Base-by-base conservation (phyloP, 2,329 filamentous ascomycete species). In the Pochonia chlamydosporia region DNA sequence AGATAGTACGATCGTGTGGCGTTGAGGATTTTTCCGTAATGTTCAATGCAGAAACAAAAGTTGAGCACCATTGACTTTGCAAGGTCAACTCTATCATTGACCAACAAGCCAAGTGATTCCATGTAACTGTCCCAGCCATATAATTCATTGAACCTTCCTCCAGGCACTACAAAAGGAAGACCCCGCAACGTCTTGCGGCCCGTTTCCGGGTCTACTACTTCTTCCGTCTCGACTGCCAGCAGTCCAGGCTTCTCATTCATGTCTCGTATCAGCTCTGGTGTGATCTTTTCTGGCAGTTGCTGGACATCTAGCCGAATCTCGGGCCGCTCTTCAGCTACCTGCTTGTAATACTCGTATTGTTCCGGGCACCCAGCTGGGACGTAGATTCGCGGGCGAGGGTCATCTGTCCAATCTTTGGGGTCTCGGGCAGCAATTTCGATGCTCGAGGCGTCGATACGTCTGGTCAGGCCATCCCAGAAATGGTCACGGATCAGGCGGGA, bases 51-150 rank as follows among this genome's bases (percentile, higher is more conserved):
- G 73, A 99, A 99, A 66, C 89, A 95, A 66, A 97, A 97, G 71
- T 99, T 95, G 58, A 81, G 76, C 44, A 97, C 91, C 89, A 99
- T 97, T 43, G 85, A 80, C 72, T 96, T 96, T 56, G 90, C 90
- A 47, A 97, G 72, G 59, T 96, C 83, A 20, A 89, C 82, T 49
- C 88, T 84, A 62, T 93, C 87, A 61, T 92, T 89, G 57, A 89
- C 81, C 49, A 97, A 73, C 49, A 99, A 76, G 16, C 93, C 93
- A 3, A 97, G 75, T 5, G 92, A 93, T 65, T 92, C 89, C 90
- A 99, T 97, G 73, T 97, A 99, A 64, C 90, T 96, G 68, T 99
- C 93, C 93, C 93, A 99, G 40, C 92, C 92, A 63, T 99, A 99
- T 20, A 99, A 71, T 66, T 99, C 93, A 67, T 99, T 99, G 82